Base-by-base conservation (phyloP, 192 early-diverging fungal genomes). In the Backusella mclennaniae region DNA sequence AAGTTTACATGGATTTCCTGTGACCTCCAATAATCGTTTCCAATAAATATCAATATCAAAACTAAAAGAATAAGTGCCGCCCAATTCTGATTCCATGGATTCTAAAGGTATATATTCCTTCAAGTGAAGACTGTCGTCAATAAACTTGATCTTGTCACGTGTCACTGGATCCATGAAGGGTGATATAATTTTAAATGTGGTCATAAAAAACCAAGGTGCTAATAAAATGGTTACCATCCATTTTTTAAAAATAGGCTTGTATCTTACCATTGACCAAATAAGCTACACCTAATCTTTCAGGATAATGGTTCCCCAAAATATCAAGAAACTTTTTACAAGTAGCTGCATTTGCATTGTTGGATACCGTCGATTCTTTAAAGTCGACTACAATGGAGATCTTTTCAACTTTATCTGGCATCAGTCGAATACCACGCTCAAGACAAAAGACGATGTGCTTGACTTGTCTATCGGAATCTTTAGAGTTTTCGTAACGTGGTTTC, bases 141-240 rank as follows among this genome's bases (percentile, higher is more conserved):
- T 72, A 38, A 82, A 82, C 35, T 72, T 69, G 19, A 82, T 75
- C 73, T 82, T 98, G 11, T 84, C 80, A 56, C 89, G 90, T 38
- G 97, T 98, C 42, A 97, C 91, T 6, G 95, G 96, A 80, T 98
- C 96, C 71, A 98, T 90, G 75, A 97, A 97, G 15, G 95, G 95
- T 46, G 92, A 89, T 31, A 98, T 87, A 23, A 95, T 52, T 79
- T 89, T 93, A 81, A 93, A 96, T 74, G 95, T 93, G 9, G 87
- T 89, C 79, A 88, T 90, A 78, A 98, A 93, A 77, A 95, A 92
- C 92, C 92, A 95, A 59, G 93, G 93, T 36, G 95, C 93, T 90
- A 74, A 6, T 6, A 66, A 8, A 66, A 31, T 1, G 36, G 19
- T 11, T 12, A 39, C 11, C 36, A 38, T 38, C 38, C 38, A 39